Base-by-base conservation (phyloP, 805 yeast species). In the Ogataea philodendri region DNA sequence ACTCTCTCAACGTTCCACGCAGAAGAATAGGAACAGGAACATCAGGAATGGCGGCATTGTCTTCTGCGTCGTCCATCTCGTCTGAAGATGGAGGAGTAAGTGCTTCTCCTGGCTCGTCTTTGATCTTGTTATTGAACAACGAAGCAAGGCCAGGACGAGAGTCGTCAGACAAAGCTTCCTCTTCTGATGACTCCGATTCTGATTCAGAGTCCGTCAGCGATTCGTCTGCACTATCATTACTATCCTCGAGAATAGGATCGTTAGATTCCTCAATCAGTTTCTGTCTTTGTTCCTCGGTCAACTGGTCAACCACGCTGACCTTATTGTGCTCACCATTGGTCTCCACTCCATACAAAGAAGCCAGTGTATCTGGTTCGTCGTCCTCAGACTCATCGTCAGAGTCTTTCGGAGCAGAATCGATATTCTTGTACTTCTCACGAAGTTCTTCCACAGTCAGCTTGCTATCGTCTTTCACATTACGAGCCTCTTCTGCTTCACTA, bases 1-100 rank as follows among this genome's bases (percentile, higher is more conserved):
- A 93, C 7, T 78, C 85, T 57, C 99, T 78, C 34, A 93, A 66
- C 0, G 78, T 76, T 17, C 97, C 99, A 43, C 88, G 72, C 16
- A 93, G 65, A 7, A 84, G 60, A 9, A 78, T 68, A 0, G 97
- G 97, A 3, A 75, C 53, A 0, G 93, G 87, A 6, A 88, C 94
- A 58, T 84, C 89, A 1, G 78, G 72, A 22, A 76, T 77, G 14
- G 72, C 59, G 4, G 47, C 18, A 11, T 33, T 39, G 6, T 47
- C 60, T 2, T 10, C 31, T 5, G 22, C 33, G 15, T 33, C 37
- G 7, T 53, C 59, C 25, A 51, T 54, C 9, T 55, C 62, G 6
- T 67, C 66, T 1, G 68, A 57, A 3, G 67, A 60, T 11, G 59
- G 51, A 6, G 69, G 64, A 1, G 69, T 65, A 6, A 32, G 18